Percentiles rank a stretch among this genome's conserved stretches.
Evolutionary conservation across 1,284 basidiomycete genomes (phyloP).

Genomic region (Laetiporus sulphureus): DNA sequence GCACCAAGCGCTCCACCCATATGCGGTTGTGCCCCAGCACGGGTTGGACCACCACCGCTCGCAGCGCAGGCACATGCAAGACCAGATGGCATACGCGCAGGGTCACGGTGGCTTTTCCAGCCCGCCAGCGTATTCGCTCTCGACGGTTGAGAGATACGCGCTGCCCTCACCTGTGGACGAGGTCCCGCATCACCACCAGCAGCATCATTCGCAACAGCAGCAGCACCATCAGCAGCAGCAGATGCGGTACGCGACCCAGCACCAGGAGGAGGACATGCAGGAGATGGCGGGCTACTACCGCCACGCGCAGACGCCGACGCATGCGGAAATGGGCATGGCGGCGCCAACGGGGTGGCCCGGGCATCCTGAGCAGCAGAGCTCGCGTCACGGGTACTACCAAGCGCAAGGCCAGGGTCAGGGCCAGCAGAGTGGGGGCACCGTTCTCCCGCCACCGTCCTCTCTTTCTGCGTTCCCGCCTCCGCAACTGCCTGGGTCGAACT

Average conservation of each 20-base stretch:
- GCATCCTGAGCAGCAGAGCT: slow-evolving; percentile 7
- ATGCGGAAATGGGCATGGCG: slow-evolving; percentile 3
- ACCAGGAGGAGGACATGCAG: slow-evolving; percentile 4
- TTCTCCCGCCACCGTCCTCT: slow-evolving; percentile 10
- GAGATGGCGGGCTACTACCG: neutral
- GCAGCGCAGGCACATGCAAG: slow-evolving; percentile 4
- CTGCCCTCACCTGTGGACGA: slow-evolving; percentile 15
- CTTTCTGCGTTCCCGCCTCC: slow-evolving; percentile 11
- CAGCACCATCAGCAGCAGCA: slow-evolving; percentile 10
- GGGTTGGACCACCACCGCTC: slow-evolving; percentile 13
- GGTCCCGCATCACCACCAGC: slow-evolving; percentile 3
- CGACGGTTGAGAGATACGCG: slow-evolving; percentile 15
- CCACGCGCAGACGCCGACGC: neutral
- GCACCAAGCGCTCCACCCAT: slow-evolving; percentile 6
- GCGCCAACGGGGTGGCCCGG: neutral
- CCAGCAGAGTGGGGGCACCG: neutral
- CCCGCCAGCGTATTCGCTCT: slow-evolving; percentile 11
- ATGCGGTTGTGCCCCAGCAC: slow-evolving; percentile 10
- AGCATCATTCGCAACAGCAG: neutral
- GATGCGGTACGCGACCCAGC: slow-evolving; percentile 2
- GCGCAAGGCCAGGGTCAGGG: neutral
- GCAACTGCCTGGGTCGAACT: slow-evolving; percentile 5
- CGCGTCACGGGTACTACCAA: slow-evolving; percentile 14
- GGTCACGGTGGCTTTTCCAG: neutral
- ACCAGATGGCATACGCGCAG: neutral